Base-by-base conservation (phyloP, 345 rosid genomes). In the Murraya paniculata region DNA sequence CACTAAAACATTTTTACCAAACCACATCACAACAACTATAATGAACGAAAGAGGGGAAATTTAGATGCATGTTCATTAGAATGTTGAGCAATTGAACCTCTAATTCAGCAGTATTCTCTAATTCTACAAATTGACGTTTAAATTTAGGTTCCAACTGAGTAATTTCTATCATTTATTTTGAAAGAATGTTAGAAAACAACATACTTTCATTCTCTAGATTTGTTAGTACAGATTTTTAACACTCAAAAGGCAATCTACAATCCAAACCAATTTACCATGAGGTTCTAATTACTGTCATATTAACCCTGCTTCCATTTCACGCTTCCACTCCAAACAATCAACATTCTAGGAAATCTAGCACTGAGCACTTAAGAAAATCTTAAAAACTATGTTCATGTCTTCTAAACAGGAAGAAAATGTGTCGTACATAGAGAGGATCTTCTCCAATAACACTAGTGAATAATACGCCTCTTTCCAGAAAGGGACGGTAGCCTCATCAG, bases 401-500 rank as follows among this genome's bases (percentile, higher is more conserved):
- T 35, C 38, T 35, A 35, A 35, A 73, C 27, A 57, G 6, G 57
- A 75, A 73, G 66, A 35, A 79, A 19, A 48, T 22, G 10, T 30
- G 64, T 67, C 81, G 78, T 86, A 92, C 99, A 95, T 94, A 61
- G 68, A 77, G 19, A 96, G 80, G 82, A 94, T 87, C 89, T 94
- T 96, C 91, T 94, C 98, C 84, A 92, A 76, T 91, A 92, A 71
- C 80, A 94, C 86, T 79, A 96, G 82, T 31, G 99, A 89, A 86
- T 91, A 92, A 83, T 90, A 96, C 39, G 95, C 91, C 79, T 89
- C 97, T 86, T 91, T 94, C 99, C 98, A 96, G 66, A 82, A 86
- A 79, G 92, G 92, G 71, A 84, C 59, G 62, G 78, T 56, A 56
- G 66, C 77, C 76, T 84, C 93, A 71, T 85, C 92, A 56, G 84